phyloP scores from a whole-genome alignment of 2,329 filamentous ascomycete species.

The Penicillium sp. region DNA sequence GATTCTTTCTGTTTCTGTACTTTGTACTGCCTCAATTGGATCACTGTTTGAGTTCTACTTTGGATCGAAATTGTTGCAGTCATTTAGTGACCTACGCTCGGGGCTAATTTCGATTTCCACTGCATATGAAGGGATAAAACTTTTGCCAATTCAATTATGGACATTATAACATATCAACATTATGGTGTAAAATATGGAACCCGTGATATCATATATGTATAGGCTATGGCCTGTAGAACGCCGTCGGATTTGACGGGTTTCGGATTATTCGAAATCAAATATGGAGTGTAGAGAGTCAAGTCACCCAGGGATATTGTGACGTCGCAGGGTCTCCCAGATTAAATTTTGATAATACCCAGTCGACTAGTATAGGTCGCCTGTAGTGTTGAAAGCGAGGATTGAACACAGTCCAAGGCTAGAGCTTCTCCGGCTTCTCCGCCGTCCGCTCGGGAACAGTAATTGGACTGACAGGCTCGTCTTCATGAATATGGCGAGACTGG shows the following conservation, averaged over 20 bases:
- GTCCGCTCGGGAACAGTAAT: conserved; percentile 16
- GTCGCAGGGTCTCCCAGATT: not conserved
- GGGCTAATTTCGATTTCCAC: not conserved
- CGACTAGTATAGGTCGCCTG: not conserved
- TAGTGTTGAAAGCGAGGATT: not conserved
- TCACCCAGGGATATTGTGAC: too few species aligned
- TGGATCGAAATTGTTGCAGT: not conserved
- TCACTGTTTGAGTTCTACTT: not conserved
- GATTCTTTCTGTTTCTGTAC: not conserved
- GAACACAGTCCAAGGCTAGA: not conserved
- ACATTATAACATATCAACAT: not conserved
- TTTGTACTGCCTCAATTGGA: not conserved
- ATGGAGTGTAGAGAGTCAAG: not conserved
- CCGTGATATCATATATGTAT: not conserved
- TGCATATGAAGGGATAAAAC: not conserved
- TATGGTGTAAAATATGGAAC: not conserved
- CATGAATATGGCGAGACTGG: not conserved
- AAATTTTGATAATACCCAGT: not conserved
- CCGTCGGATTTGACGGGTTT: not conserved
- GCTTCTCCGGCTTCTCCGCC: not conserved
- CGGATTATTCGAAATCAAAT: not conserved
- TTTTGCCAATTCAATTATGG: too few species aligned
- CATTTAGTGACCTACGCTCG: not conserved
- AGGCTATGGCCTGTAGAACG: not conserved
- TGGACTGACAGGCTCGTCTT: conserved; percentile 10